These are phyloP conservation scores for Xylaria curta DNA, from an alignment of 495 filamentous ascomycete species.

Conservation along the genomic window DNA sequence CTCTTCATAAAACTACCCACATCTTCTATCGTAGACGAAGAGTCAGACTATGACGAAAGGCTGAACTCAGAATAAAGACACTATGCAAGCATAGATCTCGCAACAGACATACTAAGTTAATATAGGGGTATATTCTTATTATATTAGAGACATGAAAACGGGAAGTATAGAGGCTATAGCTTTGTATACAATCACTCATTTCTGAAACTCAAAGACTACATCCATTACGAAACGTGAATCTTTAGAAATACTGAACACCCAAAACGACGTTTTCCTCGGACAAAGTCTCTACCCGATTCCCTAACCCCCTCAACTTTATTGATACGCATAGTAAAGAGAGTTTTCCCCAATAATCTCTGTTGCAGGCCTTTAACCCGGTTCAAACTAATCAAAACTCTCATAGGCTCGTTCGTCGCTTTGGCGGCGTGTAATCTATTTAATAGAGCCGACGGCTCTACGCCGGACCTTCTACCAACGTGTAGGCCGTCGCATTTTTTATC, in stretches of 20 bases:
- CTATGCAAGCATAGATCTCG: neutral
- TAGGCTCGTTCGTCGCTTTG: neutral
- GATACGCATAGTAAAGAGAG: too few relatives aligned
- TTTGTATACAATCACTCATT: neutral
- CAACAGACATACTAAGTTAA: neutral
- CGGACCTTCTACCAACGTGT: neutral
- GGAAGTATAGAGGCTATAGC: neutral
- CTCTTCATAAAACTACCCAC: conserved; percentile 31
- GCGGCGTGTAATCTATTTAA: neutral
- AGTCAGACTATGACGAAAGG: conserved; percentile 13
- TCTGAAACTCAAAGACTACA: neutral
- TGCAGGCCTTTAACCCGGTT: neutral
- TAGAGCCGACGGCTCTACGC: neutral
- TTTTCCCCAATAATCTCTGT: neutral
- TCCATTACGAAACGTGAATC: neutral
- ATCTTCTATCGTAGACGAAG: conserved; percentile 25
- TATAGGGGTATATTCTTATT: neutral
- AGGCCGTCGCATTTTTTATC: neutral
- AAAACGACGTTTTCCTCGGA: neutral
- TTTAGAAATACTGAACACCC: neutral
- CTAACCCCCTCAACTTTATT: neutral
- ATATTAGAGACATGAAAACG: neutral
- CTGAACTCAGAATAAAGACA: neutral
- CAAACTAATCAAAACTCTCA: neutral
- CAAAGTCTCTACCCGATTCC: neutral